Evolutionary conservation across 202 grass and related monocot species (phyloP), one percentile per base, ranked within the genome.

Genomic region (Setaria italica): DNA sequence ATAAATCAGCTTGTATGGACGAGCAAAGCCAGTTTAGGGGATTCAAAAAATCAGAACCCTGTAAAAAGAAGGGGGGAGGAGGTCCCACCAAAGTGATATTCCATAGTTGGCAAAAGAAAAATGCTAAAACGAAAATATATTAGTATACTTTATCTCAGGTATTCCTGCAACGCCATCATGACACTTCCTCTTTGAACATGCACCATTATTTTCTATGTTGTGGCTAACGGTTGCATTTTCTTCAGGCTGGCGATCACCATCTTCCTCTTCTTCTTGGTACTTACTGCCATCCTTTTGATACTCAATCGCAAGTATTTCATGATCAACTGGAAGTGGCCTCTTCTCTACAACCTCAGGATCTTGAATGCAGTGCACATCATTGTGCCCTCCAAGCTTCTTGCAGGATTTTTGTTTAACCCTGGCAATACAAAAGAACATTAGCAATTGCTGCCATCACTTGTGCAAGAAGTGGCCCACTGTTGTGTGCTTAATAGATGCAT

Each of bases 351-450:
- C 87, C 79, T 87, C 74, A 49, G 78, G 85, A 90, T 77, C 79
- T 85, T 86, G 65, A 82, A 90, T 78, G 64, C 17, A 78, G 83
- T 79, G 83, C 25, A 49, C 20, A 60, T 89, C 78, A 89, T 85
- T 87, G 87, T 79, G 50, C 20, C 46, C 51, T 50, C 86, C 16
- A 68, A 86, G 56, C 63, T 79, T 86, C 76, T 76, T 87, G 55
- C 51, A 82, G 80, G 29, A 57, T 68, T 93, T 95, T 87, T 80
- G 89, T 68, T 85, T 85, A 46, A 95, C 90, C 62, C 96, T 98
- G 79, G 9, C 59, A 80, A 80, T 19, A 48, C 1, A 79, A 63
- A 51, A 65, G 49, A 62, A 12, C 33, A 79, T 62, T 46, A 58
- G 50, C 7, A 10, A 75, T 35, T 76, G 4, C 19, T 60, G 14